These are phyloP conservation scores for Penicillium verhagenii DNA, from an alignment of 495 filamentous ascomycete genomes.

Conservation along the genomic window DNA sequence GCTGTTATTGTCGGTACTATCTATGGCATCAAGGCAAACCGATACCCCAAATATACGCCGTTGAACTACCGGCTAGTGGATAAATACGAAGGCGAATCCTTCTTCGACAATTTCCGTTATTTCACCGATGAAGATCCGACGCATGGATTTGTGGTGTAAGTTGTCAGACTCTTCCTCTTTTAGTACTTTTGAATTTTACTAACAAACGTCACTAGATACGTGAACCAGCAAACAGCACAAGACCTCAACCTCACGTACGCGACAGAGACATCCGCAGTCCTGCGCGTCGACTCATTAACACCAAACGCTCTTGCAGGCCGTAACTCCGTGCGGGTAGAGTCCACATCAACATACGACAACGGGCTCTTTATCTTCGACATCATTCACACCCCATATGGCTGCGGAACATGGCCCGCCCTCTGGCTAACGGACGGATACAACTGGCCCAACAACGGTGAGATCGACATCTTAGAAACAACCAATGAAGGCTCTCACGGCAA, in stretches of 20 bases:
- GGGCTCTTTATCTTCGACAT: conserved; percentile 59
- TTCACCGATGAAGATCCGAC: conserved; percentile 53
- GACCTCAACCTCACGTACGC: conserved; percentile 53
- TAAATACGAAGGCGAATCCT: conserved; percentile 45
- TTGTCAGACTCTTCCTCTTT: not conserved
- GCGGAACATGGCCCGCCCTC: conserved; percentile 58
- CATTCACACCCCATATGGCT: conserved; percentile 48
- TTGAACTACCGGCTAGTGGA: conserved; percentile 53
- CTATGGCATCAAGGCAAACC: conserved; percentile 44
- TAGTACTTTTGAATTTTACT: not conserved
- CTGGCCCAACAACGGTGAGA: conserved; percentile 58
- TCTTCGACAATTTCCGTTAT: conserved; percentile 55
- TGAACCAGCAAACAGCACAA: conserved; percentile 28
- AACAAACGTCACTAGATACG: conserved; percentile 25
- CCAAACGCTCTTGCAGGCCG: conserved; percentile 44
- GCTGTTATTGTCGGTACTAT: conserved; percentile 55
- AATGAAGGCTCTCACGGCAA: conserved; percentile 47
- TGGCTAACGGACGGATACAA: conserved; percentile 61
- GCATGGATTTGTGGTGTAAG: conserved; percentile 52
- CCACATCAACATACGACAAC: conserved; percentile 46
- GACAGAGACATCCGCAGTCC: conserved; percentile 43
- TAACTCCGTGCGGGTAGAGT: conserved; percentile 55
- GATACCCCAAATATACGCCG: conserved; percentile 53
- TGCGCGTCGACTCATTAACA: conserved; percentile 52
- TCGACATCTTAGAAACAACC: conserved; percentile 48